Base-by-base conservation (phyloP, 108 stramenopile genomes). In the Chaetoceros tenuissimus region DNA sequence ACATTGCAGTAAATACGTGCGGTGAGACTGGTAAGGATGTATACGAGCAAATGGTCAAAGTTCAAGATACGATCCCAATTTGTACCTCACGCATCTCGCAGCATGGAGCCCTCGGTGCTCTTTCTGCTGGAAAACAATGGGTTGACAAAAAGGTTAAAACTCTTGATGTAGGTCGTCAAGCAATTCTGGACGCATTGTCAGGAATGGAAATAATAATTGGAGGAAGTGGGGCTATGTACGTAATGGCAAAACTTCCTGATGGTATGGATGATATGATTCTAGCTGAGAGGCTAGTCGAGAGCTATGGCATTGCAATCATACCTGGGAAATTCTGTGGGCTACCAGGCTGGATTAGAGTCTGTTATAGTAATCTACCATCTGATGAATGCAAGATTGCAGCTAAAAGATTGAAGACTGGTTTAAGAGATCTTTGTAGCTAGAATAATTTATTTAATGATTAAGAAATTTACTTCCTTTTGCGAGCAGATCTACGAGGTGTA, bases 21-120 rank as follows among this genome's bases (percentile, higher is more conserved):
- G 49, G 50, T 22, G 31, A 68, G 10, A 51, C 56, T 3, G 34
- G 59, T 28, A 52, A 19, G 3, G 45, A 54, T 57, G 27, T 64
- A 13, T 69, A 45, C 19, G 18, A 60, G 8, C 55, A 73, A 23
- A 73, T 79, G 66, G 49, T 69, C 5, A 71, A 79, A 57, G 64
- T 85, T 54, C 83, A 86, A 53, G 95, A 96, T 62, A 95, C 95
- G 1, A 78, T 96, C 10, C 92, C 95, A 22, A 96, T 94, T 60
- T 88, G 83, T 64, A 83, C 92, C 28, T 72, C 89, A 31, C 73
- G 85, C 3, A 75, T 87, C 17, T 80, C 85, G 1, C 95, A 96
- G 62, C 70, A 74, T 55, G 85, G 86, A 18, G 95, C 93, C 8
- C 46, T 94, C 48, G 95, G 85, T n/a, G 87, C 95, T 5, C 57